Conservation (phyloP, 1,284 basidiomycete species). For the Macrocystidia cucumis region DNA sequence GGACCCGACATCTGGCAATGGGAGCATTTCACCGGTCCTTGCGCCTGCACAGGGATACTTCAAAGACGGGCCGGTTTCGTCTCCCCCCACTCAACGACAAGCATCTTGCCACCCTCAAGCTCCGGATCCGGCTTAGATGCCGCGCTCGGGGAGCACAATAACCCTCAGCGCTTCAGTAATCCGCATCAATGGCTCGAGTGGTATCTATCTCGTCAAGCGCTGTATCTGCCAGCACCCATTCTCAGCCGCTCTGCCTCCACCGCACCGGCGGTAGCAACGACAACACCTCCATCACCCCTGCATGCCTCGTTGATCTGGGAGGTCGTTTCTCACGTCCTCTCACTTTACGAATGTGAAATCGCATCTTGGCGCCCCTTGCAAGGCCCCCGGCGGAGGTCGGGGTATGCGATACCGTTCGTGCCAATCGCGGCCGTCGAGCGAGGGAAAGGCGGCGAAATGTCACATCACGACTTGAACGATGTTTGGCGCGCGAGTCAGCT, state of each 20-base stretch:
- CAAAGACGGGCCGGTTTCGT: conserved; percentile 7
- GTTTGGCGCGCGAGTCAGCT: too few relatives aligned
- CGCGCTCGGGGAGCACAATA: conserved; percentile 6
- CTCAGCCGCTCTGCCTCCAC: too few relatives aligned
- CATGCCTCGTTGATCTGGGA: conserved; percentile 1
- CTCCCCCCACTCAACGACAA: conserved; percentile 7
- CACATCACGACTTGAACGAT: too few relatives aligned
- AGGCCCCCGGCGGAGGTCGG: too few relatives aligned
- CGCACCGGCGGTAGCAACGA: too few relatives aligned
- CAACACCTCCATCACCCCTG: too few relatives aligned
- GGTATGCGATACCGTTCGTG: too few relatives aligned
- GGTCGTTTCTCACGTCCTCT: background rate
- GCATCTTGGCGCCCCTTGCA: too few relatives aligned
- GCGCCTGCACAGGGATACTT: conserved; percentile 27
- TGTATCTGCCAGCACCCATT: conserved; percentile 7
- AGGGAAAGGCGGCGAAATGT: too few relatives aligned
- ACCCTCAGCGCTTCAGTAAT: conserved; percentile 24
- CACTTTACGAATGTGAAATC: background rate
- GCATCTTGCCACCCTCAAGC: conserved; percentile 2
- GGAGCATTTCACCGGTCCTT: conserved; percentile 35
- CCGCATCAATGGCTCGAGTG: conserved; percentile 29
- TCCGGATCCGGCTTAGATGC: conserved; percentile 3
- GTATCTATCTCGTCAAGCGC: conserved; percentile 24
- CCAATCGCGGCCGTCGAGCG: too few relatives aligned
- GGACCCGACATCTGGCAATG: conserved; percentile 40